A percentile compares a stretch with the other conserved stretches of the same genome.
Conservation (phyloP, 805 yeast genomes). For the Myxozyma neglecta region DNA sequence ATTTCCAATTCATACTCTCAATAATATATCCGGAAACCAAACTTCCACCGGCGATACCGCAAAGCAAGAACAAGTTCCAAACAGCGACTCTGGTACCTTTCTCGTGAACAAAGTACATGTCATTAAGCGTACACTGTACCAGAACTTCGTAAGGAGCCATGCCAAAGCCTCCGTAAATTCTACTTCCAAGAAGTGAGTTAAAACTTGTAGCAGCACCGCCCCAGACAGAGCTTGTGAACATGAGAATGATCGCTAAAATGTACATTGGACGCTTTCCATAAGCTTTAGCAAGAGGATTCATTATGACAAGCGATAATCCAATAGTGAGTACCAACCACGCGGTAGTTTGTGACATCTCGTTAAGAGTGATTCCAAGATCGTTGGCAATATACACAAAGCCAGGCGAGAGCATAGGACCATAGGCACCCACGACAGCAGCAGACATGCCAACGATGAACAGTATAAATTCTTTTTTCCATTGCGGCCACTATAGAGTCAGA, state of each 20-base stretch:
- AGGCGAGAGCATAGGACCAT: conserved; percentile 8
- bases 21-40: conserved; percentile 56
- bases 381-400: background rate
- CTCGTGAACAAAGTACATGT: conserved; percentile 60
- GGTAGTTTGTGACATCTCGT: background rate
- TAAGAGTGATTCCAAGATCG: background rate
- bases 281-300: conserved; percentile 57
- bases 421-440: conserved; percentile 8
- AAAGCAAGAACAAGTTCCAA: conserved; percentile 55
- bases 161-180: conserved; percentile 60
- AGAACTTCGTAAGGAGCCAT: conserved; percentile 61
- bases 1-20: conserved; percentile 51
- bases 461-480: conserved; percentile 5
- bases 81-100: conserved; percentile 61
- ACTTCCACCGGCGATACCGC: conserved; percentile 59
- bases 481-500: conserved; percentile 1
- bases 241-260: conserved; percentile 49
- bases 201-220: conserved; percentile 53
- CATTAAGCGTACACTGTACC: conserved; percentile 62
- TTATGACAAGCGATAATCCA: conserved; percentile 41
- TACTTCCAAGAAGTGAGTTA: conserved; percentile 56
- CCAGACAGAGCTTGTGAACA: conserved; percentile 55
- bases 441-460: conserved; percentile 4
- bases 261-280: conserved; percentile 62
- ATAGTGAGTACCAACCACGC: conserved; percentile 4